A percentile compares a stretch with the other conserved stretches of the same genome.
Conservation (phyloP, 2,329 filamentous ascomycete genomes). For the Penicillium sp. region DNA sequence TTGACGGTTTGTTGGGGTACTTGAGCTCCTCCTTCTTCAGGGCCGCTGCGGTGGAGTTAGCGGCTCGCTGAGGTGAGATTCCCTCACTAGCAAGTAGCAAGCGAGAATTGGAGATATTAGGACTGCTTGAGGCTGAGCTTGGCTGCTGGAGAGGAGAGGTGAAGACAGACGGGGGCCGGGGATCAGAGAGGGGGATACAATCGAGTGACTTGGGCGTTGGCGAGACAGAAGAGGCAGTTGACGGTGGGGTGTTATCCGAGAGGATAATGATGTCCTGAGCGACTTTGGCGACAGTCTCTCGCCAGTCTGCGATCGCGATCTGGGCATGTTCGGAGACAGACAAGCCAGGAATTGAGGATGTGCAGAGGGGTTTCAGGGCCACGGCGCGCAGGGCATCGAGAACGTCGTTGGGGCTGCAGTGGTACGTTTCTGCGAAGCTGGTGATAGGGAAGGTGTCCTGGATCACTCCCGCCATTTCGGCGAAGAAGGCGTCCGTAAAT, state of each 20-base stretch:
- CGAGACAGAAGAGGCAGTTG: background rate
- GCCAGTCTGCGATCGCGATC: slow-evolving; percentile 13
- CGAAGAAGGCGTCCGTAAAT: slow-evolving; percentile 30
- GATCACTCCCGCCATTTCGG: slow-evolving; percentile 27
- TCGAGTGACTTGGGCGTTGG: background rate
- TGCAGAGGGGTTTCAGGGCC: slow-evolving; percentile 26
- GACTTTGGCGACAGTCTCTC: background rate
- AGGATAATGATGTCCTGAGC: background rate
- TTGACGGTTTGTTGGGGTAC: background rate
- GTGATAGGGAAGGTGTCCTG: slow-evolving; percentile 29
- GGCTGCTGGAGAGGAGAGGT: background rate
- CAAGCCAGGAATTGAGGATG: background rate
- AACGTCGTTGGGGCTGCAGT: slow-evolving; percentile 26
- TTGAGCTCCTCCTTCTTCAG: background rate
- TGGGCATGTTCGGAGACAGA: slow-evolving; percentile 11
- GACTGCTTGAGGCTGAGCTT: background rate
- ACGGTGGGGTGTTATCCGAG: background rate
- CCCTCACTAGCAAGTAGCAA: background rate
- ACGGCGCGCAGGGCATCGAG: slow-evolving; percentile 26
- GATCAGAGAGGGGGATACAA: background rate
- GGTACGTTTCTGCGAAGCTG: slow-evolving; percentile 29
- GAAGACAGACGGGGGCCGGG: background rate
- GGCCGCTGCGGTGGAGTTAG: background rate
- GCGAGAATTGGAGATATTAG: background rate
- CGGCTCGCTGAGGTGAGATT: background rate